Conservation (phyloP, 805 yeast species). For the Wickerhamiella kazuoi region DNA sequence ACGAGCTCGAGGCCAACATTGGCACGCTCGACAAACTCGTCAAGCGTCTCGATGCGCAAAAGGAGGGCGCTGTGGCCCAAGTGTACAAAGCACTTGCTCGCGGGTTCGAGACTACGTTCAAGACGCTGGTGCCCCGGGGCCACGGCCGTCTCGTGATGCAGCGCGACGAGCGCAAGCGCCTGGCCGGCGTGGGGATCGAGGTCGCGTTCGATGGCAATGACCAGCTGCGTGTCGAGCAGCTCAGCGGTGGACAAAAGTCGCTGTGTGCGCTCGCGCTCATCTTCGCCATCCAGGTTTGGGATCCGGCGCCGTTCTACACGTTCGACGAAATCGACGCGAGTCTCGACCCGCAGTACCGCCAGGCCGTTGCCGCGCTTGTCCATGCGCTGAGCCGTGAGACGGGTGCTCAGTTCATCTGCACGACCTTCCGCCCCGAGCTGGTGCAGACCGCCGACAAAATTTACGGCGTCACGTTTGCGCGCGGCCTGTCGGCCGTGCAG, state of each 20-base stretch:
- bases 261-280: constrained; percentile 91
- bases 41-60: constrained; percentile 50
- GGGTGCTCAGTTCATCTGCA: constrained; percentile 68
- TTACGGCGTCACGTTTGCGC: constrained; percentile 71
- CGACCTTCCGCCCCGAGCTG: constrained; percentile 91
- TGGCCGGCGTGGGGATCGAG: constrained; percentile 60
- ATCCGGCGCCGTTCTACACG: constrained; percentile 91
- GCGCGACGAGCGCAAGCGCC: constrained; percentile 17
- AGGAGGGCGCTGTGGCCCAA: constrained; percentile 61
- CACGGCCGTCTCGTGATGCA: constrained; percentile 56
- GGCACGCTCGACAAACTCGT: constrained; percentile 59
- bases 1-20: constrained; percentile 52
- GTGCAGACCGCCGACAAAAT: constrained; percentile 69
- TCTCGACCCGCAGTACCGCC: constrained; percentile 77
- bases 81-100: constrained; percentile 63
- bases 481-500: constrained; percentile 62
- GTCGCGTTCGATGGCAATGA: constrained; percentile 87
- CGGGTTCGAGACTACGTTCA: constrained; percentile 60
- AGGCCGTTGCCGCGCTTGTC: constrained; percentile 67
- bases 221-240: constrained; percentile 72
- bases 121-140: constrained; percentile 68
- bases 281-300: constrained; percentile 83
- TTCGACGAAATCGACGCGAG: constrained; percentile 97
- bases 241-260: constrained; percentile 94
- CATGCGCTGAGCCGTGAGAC: constrained; percentile 34